Conservation (phyloP, 352 stramenopile genomes). For the Elongisporangium prolatum region DNA sequence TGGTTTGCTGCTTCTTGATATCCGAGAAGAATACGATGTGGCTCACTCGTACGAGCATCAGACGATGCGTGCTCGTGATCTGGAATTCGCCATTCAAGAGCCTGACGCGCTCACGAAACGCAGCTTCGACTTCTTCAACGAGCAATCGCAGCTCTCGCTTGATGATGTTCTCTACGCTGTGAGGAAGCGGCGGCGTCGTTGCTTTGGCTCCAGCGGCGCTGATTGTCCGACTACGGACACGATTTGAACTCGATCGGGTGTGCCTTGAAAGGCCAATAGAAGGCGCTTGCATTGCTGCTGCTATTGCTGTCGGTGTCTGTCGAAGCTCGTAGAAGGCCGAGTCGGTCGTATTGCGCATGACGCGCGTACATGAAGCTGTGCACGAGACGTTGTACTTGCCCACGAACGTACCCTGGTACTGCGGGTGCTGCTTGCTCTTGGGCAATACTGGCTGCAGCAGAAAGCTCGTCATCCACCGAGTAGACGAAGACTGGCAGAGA, state of each 20-base stretch:
- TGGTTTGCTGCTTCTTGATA: conserved; percentile 11
- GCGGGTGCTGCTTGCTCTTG: conserved; percentile 17
- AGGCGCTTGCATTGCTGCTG: not conserved
- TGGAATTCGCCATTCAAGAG: conserved; percentile 54
- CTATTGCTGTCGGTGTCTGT: not conserved
- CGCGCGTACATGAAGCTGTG: conserved; percentile 32
- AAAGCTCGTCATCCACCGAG: conserved; percentile 37
- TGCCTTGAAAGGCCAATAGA: not conserved
- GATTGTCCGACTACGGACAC: not conserved
- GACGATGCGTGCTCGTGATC: conserved; percentile 42
- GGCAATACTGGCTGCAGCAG: conserved; percentile 45
- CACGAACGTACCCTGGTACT: conserved; percentile 37
- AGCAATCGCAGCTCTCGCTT: conserved; percentile 38
- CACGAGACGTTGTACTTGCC: conserved; percentile 47
- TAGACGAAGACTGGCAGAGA: conserved; percentile 37
- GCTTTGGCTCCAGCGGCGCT: not conserved
- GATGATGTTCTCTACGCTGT: conserved; percentile 41
- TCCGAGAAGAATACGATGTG: conserved; percentile 56
- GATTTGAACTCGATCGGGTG: not conserved
- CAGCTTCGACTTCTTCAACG: conserved; percentile 38
- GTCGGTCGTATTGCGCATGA: conserved; percentile 19
- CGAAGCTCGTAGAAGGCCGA: conserved; percentile 27
- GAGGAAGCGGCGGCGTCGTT: not conserved
- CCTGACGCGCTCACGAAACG: conserved; percentile 33
- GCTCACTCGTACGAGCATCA: conserved; percentile 52